Conservation (phyloP, 768 basidiomycete genomes). For the Gautieria morchelliformis region DNA sequence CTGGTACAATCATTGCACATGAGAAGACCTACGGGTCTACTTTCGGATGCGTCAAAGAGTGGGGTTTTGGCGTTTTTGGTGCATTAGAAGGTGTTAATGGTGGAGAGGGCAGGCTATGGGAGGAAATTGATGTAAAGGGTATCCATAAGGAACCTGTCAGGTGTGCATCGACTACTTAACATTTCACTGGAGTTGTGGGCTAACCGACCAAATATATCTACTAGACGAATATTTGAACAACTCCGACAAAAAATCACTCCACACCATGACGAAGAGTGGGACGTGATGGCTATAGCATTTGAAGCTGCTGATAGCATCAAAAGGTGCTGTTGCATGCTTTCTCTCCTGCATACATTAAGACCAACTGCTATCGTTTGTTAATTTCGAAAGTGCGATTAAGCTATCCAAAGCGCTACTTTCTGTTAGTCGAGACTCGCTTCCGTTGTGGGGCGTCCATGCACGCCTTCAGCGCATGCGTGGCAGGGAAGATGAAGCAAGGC, state of each 20-base stretch:
- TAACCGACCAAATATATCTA: background rate
- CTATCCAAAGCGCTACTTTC: constrained; percentile 58
- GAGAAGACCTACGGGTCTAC: constrained; percentile 51
- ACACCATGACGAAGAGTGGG: constrained; percentile 45
- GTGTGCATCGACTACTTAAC: constrained; percentile 5
- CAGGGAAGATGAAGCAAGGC: constrained; percentile 58
- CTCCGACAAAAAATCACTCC: constrained; percentile 31
- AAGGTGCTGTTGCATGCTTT: constrained; percentile 27
- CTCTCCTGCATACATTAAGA: constrained; percentile 8
- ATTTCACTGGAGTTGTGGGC: background rate
- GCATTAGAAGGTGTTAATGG: constrained; percentile 42
- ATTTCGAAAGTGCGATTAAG: constrained; percentile 47
- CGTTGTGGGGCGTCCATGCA: constrained; percentile 70
- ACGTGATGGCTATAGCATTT: constrained; percentile 54
- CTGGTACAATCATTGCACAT: constrained; percentile 57
- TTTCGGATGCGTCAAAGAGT: constrained; percentile 62
- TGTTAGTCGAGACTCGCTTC: constrained; percentile 41
- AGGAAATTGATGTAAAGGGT: constrained; percentile 36
- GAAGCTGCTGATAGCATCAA: constrained; percentile 53
- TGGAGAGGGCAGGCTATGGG: constrained; percentile 36
- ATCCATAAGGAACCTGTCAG: constrained; percentile 40
- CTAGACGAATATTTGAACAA: constrained; percentile 47
- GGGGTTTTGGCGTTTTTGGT: constrained; percentile 44
- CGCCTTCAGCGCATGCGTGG: constrained; percentile 61
- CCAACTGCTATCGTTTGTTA: no score